A percentile compares a stretch with the other conserved stretches of the same genome.
These are phyloP conservation scores for Ustulina deusta DNA, from an alignment of 2,329 filamentous ascomycete genomes.

Conservation along the genomic window DNA sequence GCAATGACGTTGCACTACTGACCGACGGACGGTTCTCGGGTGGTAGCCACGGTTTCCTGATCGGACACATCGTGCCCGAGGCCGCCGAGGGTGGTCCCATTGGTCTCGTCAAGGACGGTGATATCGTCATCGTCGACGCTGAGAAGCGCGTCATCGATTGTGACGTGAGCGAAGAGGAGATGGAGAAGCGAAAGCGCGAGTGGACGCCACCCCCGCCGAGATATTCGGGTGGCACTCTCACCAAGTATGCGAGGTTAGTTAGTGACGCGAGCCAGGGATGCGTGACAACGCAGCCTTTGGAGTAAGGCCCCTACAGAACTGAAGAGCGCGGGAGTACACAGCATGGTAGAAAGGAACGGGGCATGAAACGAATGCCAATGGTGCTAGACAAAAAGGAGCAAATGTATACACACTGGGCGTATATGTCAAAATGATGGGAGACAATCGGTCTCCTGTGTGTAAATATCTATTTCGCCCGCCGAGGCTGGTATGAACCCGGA, in stretches of 20 bases:
- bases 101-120: constrained; percentile 82
- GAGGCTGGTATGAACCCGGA: constrained; percentile 20
- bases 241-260: constrained; percentile 74
- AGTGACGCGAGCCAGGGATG: constrained; percentile 71
- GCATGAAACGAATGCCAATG: constrained; percentile 19
- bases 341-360: not conserved
- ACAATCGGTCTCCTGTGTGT: constrained; percentile 14
- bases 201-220: constrained; percentile 73
- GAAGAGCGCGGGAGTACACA: no score
- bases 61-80: constrained; percentile 89
- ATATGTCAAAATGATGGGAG: constrained; percentile 13
- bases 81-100: constrained; percentile 89
- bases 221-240: constrained; percentile 73
- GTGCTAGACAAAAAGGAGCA: constrained; percentile 21
- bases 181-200: constrained; percentile 65
- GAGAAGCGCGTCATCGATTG: constrained; percentile 77
- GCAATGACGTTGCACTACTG: constrained; percentile 78
- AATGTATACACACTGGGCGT: not conserved
- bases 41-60: constrained; percentile 86
- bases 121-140: constrained; percentile 84
- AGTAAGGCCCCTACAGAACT: not conserved
- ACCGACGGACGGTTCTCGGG: constrained; percentile 84
- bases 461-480: constrained; percentile 26
- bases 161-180: constrained; percentile 73
- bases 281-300: constrained; percentile 57